Evolutionary conservation across 1,139 yeast species (phyloP).

Genomic region (Martiniozyma asiatica): DNA sequence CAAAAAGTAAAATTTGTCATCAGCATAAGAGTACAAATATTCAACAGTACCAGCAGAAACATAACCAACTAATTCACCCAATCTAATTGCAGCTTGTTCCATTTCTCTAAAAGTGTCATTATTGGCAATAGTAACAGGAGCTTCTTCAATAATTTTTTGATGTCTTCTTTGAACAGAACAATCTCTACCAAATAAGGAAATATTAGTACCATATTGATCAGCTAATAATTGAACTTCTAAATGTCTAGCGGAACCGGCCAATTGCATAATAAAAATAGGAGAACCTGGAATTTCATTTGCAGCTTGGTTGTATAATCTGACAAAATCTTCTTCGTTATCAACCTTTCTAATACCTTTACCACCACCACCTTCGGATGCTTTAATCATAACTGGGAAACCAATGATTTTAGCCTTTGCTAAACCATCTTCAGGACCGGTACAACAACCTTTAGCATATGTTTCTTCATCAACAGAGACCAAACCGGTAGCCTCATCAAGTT

Average conservation of each 20-base stretch:
- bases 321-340: slow-evolving; percentile 62
- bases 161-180: slow-evolving; percentile 97
- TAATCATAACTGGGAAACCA: slow-evolving; percentile 94
- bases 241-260: slow-evolving; percentile 93
- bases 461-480: slow-evolving; percentile 82
- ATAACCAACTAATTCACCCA: slow-evolving; percentile 92
- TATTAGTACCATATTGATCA: slow-evolving; percentile 91
- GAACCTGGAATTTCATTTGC: slow-evolving; percentile 94
- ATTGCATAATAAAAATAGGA: slow-evolving; percentile 87
- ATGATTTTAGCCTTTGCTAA: slow-evolving; percentile 67
- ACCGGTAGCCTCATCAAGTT: slow-evolving; percentile 51
- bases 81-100: slow-evolving; percentile 96
- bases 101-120: slow-evolving; percentile 74
- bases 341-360: slow-evolving; percentile 97
- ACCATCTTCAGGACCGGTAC: slow-evolving; percentile 79
- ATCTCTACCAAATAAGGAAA: slow-evolving; percentile 89
- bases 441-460: slow-evolving; percentile 80
- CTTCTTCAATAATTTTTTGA: slow-evolving; percentile 92
- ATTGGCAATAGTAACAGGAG: slow-evolving; percentile 89
- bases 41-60: slow-evolving; percentile 99
- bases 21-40: slow-evolving; percentile 85
- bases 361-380: slow-evolving; percentile 98
- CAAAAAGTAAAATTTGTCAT: slow-evolving; percentile 87
- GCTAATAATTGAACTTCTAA: slow-evolving; percentile 91
- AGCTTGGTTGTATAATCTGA: slow-evolving; percentile 69